phyloP scores from a whole-genome alignment of 2,329 filamentous ascomycete genomes.

The Cladophialophora bantiana region DNA sequence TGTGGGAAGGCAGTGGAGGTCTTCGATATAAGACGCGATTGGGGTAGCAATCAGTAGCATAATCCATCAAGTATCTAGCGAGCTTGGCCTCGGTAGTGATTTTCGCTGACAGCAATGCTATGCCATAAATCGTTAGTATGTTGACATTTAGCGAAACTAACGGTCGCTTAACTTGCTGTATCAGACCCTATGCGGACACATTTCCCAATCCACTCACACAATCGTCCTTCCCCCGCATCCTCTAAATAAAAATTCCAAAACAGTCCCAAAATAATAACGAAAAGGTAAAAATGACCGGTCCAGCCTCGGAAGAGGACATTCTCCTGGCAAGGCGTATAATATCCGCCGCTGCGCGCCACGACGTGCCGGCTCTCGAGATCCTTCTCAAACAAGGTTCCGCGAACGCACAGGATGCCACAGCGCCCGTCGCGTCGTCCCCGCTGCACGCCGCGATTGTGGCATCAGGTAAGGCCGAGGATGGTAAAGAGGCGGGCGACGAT shows the following conservation, averaged over 20 bases:
- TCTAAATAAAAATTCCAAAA: background rate
- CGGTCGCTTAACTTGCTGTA: background rate
- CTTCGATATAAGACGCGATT: background rate
- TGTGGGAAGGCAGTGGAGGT: background rate
- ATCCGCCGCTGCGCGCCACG: constrained; percentile 18
- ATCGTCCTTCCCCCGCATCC: background rate
- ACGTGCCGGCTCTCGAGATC: constrained; percentile 11
- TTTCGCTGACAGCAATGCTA: background rate
- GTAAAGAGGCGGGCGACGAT: constrained; percentile 9
- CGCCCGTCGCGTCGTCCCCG: constrained; percentile 7
- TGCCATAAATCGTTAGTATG: background rate
- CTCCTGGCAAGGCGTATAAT: constrained; percentile 20
- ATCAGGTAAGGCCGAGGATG: constrained; percentile 6
- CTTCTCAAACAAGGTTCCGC: constrained; percentile 18
- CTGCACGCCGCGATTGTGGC: constrained; percentile 15
- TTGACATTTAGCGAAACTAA: background rate
- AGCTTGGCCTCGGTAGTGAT: too few relatives aligned
- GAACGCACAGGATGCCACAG: constrained; percentile 11
- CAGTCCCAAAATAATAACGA: background rate
- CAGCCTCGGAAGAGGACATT: constrained; percentile 12
- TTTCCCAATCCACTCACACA: background rate
- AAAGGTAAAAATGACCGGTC: constrained; percentile 9
- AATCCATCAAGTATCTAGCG: background rate
- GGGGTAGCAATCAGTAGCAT: background rate
- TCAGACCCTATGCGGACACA: background rate